Conservation (phyloP, 768 basidiomycete genomes). For the Neoboletus brunneissimus region DNA sequence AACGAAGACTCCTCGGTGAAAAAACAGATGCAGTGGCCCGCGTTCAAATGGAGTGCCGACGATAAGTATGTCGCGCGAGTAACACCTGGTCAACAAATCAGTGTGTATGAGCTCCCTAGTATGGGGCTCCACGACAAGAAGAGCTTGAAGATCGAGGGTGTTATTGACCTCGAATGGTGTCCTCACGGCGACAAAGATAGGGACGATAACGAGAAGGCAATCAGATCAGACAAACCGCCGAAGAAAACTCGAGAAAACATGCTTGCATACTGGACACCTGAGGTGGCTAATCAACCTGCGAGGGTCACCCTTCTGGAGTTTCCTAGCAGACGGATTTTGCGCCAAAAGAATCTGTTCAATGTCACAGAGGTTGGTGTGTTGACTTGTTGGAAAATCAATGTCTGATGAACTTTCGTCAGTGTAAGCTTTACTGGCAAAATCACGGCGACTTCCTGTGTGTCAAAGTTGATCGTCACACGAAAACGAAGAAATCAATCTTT, state of each 20-base stretch:
- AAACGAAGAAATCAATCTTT: constrained; percentile 97
- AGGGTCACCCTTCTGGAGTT: constrained; percentile 91
- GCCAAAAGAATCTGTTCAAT: constrained; percentile 97
- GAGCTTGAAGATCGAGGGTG: constrained; percentile 94
- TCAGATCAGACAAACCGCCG: constrained; percentile 40
- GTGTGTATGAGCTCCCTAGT: constrained; percentile 90
- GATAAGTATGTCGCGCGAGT: constrained; percentile 92
- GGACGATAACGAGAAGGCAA: constrained; percentile 55
- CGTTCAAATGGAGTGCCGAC: constrained; percentile 95
- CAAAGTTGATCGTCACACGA: constrained; percentile 97
- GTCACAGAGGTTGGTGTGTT: constrained; percentile 79
- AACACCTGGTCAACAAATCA: constrained; percentile 89
- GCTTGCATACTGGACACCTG: constrained; percentile 97
- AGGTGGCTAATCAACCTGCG: constrained; percentile 94
- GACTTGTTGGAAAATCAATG: not conserved
- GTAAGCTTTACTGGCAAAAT: constrained; percentile 98
- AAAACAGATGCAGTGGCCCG: constrained; percentile 92
- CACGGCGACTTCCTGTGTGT: constrained; percentile 98
- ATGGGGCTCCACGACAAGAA: constrained; percentile 97
- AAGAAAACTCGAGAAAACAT: constrained; percentile 85
- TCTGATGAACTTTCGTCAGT: constrained; percentile 46
- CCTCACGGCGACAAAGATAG: constrained; percentile 87
- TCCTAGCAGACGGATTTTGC: constrained; percentile 77
- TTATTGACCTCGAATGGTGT: constrained; percentile 98
- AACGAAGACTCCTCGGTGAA: constrained; percentile 56